Evolutionary conservation across 495 filamentous ascomycete genomes (phyloP), one percentile per base, ranked within the genome.

Genomic region (Aspergillus sclerotioniger): DNA sequence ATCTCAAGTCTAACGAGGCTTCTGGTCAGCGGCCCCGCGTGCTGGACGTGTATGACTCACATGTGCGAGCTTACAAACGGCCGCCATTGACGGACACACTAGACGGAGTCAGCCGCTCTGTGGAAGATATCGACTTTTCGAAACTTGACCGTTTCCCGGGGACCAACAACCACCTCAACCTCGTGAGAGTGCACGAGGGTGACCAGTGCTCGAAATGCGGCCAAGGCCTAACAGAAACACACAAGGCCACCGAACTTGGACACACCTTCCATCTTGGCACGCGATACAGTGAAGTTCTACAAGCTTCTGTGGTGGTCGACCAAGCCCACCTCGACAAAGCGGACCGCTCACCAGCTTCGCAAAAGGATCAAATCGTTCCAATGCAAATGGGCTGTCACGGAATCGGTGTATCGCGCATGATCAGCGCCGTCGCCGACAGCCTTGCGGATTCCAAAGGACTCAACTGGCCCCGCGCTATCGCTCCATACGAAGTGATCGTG

Each of bases 381-480:
- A 81, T 97, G 71, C 82, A 94, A 53, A 97, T 98, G 93, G 94
- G 94, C 47, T 98, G 95, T 62, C 89, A 98, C 63, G 94, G 94
- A 1, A 96, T 98, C 57, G 94, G 94, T 0, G 82, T 98, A 20
- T 96, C 92, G 1, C 88, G 94, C 31, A 84, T 98, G 71, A 87
- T 98, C 58, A 91, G 86, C 5, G 91, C 94, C 6, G 83, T 93
- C 2, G 91, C 94, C 0, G 86, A 91, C 55, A 68, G 77, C 7
- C 73, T 92, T n/a, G 78, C 84, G 0, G 89, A 94, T 62, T 61
- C 80, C 2, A 84, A 80, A 50, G 94, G 94, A 0, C 78, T 98
- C 13, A 92, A 90, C 63, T 98, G 94, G 94, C 94, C 94, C 0
- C 78, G 85, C 2, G 85, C 78, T 13, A 90, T 96, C 54, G 90